Evolutionary conservation across 2,329 filamentous ascomycete species (phyloP), one percentile per base, ranked within the genome.

Genomic region (Diaporthe ampelina): DNA sequence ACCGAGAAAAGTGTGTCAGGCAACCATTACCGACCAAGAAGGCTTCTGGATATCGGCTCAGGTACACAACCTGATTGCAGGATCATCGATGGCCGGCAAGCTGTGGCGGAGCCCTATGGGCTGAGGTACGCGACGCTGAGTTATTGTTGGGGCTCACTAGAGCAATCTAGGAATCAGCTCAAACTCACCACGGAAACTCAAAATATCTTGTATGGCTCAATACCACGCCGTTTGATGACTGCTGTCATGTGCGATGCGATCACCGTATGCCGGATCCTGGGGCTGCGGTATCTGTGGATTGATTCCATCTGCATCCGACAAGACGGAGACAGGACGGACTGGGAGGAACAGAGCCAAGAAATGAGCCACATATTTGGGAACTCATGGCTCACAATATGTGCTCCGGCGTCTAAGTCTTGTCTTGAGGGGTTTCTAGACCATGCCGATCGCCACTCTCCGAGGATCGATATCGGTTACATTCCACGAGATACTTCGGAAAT

Each of bases 301-400:
- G 43, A 65, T 10, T 65, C 40, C 0, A 26, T 65, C 1, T 65
- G 43, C 40, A 65, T 65, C 5, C 59, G 29, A 35, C 59, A 65
- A 32, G 40, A 48, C 21, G 43, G 19, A 21, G 59, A n/a, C 10
- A 26, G 3, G 9, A 35, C 3, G 5, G 59, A 65, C 40, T 65
- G 40, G 59, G 59, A 65, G 13, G 59, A 65, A 8, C 59, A 65
- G 13, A 65, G 59, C 10, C 37, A 48, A 48, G 59, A 65, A 9
- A 65, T 63, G 40, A 63, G 59, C 59, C 24, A 63, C 40, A 63
- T 63, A 29, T 63, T 63, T 15, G 40, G 59, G 4, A 48, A 15
- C 13, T 48, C 59, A 2, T 63, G 59, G 59, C 11, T 63, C 8
- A 63, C 59, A 4, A 63, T 63, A 32, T 63, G 59, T 19, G 40